A percentile compares a stretch with the other conserved stretches of the same genome.
phyloP scores from a whole-genome alignment of 2,329 filamentous ascomycete genomes.

The Rutstroemia sp. region DNA sequence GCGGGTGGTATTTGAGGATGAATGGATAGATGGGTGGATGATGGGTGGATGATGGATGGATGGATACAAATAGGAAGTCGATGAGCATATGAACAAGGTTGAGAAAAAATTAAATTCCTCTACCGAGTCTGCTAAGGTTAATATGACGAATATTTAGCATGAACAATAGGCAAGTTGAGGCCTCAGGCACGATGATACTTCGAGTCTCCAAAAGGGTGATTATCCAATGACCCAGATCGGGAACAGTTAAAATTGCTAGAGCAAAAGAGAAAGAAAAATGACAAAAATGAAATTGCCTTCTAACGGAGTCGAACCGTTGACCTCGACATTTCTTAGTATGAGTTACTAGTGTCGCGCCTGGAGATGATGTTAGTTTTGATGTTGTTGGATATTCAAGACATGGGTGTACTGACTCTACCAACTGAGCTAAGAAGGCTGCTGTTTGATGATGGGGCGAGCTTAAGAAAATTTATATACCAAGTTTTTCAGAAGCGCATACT shows the following conservation, averaged over 20 bases:
- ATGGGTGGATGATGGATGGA: neutral
- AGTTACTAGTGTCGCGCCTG: neutral
- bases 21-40: neutral
- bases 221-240: neutral
- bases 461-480: no score
- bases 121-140: neutral
- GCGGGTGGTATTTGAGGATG: no score
- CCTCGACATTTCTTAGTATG: neutral
- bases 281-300: neutral
- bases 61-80: neutral
- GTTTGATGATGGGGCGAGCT: neutral
- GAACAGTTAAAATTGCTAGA: neutral
- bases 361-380: no score
- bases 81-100: neutral
- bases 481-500: no score
- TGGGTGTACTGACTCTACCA: neutral
- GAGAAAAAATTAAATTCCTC: neutral
- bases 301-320: conserved; percentile 1
- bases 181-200: neutral
- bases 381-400: no score
- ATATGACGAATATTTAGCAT: neutral
- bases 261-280: neutral
- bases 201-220: neutral
- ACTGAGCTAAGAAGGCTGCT: neutral
- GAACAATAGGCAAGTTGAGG: neutral